These are phyloP conservation scores for Lodderomyces pseudojiufengensis DNA, from an alignment of 1,139 yeast species.

Conservation along the genomic window DNA sequence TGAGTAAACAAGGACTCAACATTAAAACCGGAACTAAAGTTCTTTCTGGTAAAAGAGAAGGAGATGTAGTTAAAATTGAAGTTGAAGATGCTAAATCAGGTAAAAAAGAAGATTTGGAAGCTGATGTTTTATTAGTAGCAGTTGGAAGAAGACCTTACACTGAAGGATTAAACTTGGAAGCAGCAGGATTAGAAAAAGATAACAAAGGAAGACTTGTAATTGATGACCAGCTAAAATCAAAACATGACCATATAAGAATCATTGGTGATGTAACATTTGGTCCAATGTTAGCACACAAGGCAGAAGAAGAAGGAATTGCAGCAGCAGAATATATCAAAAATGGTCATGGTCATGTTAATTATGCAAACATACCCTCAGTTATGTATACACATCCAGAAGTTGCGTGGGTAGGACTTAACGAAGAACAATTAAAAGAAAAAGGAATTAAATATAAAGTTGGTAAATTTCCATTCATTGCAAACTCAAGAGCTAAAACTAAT, in stretches of 20 bases:
- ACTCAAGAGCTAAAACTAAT: slow-evolving; percentile 99
- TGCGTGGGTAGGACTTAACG: slow-evolving; percentile 98
- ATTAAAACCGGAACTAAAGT: slow-evolving; percentile 94
- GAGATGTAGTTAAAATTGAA: slow-evolving; percentile 81
- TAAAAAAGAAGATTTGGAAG: slow-evolving; percentile 71
- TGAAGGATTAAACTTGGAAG: slow-evolving; percentile 83
- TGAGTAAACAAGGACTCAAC: slow-evolving; percentile 91
- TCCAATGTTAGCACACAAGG: slow-evolving; percentile 99
- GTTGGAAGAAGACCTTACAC: slow-evolving; percentile 99
- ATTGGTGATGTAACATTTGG: slow-evolving; percentile 99
- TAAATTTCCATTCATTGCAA: slow-evolving; percentile 97
- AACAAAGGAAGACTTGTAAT: slow-evolving; percentile 90
- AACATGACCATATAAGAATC: slow-evolving; percentile 88
- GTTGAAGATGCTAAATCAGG: slow-evolving; percentile 89
- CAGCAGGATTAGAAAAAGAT: slow-evolving; percentile 85
- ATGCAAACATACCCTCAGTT: slow-evolving; percentile 95
- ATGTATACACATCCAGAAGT: slow-evolving; percentile 99
- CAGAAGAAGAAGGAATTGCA: slow-evolving; percentile 99
- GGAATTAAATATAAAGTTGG: slow-evolving; percentile 93
- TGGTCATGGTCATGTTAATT: slow-evolving; percentile 98
- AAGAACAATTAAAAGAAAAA: slow-evolving; percentile 91
- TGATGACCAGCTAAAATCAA: slow-evolving; percentile 91
- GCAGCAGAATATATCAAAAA: slow-evolving; percentile 91
- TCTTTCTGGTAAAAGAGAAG: slow-evolving; percentile 77
- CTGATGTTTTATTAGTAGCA: slow-evolving; percentile 93